These are phyloP conservation scores for Aspergillus nomiae DNA, from an alignment of 2,329 filamentous ascomycete species.

Conservation along the genomic window DNA sequence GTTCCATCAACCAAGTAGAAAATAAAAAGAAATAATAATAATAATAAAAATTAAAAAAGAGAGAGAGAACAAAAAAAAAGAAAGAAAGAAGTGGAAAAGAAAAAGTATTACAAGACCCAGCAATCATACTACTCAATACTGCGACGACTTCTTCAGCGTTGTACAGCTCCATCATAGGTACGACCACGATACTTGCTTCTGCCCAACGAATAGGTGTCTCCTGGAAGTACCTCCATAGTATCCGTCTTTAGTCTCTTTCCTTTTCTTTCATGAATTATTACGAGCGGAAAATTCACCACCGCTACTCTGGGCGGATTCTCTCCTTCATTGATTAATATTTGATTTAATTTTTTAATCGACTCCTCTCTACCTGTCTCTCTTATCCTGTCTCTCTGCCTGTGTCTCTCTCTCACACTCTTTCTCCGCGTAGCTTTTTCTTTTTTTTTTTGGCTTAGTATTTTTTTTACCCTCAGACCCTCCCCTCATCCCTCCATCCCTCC, in stretches of 20 bases:
- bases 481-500: slow-evolving; percentile 2
- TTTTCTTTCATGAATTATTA: not conserved
- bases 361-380: not conserved
- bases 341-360: not conserved
- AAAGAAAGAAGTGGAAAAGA: not conserved
- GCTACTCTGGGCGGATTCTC: not conserved
- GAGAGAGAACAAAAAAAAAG: too few species aligned
- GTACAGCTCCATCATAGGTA: slow-evolving; percentile 1
- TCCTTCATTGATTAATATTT: slow-evolving; percentile 4
- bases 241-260: not conserved
- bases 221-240: not conserved
- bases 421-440: not conserved
- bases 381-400: not conserved
- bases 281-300: not conserved
- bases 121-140: not conserved
- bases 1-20: too few species aligned
- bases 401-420: not conserved
- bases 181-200: not conserved
- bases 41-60: not conserved
- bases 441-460: not conserved
- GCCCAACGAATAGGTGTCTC: not conserved
- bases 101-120: not conserved
- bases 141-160: not conserved
- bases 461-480: slow-evolving; percentile 1
- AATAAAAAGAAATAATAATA: not conserved